A percentile compares a stretch with the other conserved stretches of the same genome.
phyloP scores from a whole-genome alignment of 371 early-diverging fungal species.

The Lichtheimia ramosa region DNA sequence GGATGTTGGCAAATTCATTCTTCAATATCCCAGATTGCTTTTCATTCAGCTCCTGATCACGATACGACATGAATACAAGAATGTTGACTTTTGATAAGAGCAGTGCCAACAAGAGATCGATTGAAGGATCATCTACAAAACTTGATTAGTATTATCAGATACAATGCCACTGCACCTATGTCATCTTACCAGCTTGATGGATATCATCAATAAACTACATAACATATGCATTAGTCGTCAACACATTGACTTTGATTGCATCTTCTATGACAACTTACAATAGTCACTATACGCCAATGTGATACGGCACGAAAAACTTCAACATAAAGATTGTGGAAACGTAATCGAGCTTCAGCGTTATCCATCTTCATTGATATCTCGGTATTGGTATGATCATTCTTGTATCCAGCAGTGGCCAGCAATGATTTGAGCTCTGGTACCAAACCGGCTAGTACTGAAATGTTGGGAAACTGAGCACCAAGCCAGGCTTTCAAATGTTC shows the following conservation, averaged over 20 bases:
- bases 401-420: conserved; percentile 6
- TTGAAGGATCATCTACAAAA: conserved; percentile 34
- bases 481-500: conserved; percentile 31
- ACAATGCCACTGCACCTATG: background rate
- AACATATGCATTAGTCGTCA: background rate
- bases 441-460: conserved; percentile 30
- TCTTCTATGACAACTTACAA: conserved; percentile 23
- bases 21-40: conserved; percentile 19
- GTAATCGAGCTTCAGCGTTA: conserved; percentile 37
- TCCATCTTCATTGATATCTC: conserved; percentile 23
- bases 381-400: conserved; percentile 11
- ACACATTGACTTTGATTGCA: too few relatives aligned
- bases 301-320: conserved; percentile 42
- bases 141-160: too few relatives aligned
- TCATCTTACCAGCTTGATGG: conserved; percentile 35
- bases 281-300: conserved; percentile 46
- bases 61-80: conserved; percentile 32
- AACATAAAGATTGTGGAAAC: conserved; percentile 42
- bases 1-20: conserved; percentile 28
- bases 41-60: conserved; percentile 32
- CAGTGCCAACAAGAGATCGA: conserved; percentile 38
- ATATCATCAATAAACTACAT: conserved; percentile 44
- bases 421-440: conserved; percentile 44
- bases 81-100: conserved; percentile 30
- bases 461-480: conserved; percentile 37